Percentiles rank a stretch among this genome's conserved stretches.
Conservation (phyloP, 2,329 filamentous ascomycete genomes). For the Neonectria punicea region DNA sequence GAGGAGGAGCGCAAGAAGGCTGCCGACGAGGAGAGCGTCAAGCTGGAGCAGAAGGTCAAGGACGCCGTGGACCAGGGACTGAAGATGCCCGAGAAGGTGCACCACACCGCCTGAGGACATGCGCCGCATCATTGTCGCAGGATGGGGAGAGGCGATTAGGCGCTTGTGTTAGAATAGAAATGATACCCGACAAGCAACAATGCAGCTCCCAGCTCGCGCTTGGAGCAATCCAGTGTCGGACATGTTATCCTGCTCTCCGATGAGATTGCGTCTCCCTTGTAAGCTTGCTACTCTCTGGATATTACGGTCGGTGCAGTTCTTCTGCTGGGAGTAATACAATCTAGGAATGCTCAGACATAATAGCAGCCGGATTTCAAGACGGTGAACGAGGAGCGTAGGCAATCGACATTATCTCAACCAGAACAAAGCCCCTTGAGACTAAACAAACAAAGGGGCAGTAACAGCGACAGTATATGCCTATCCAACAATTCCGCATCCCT, state of each 20-base stretch:
- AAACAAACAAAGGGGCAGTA: not conserved
- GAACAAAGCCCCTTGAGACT: not conserved
- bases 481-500: not conserved
- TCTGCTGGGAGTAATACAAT: not conserved
- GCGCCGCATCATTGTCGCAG: not conserved
- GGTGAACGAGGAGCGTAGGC: not conserved
- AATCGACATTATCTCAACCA: not conserved
- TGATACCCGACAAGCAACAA: constrained; percentile 2
- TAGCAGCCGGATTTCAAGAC: not conserved
- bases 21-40: constrained; percentile 41
- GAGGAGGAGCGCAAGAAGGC: constrained; percentile 42
- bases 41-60: constrained; percentile 55
- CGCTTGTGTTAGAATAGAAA: constrained; percentile 1
- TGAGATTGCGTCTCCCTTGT: not conserved
- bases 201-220: not conserved
- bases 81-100: constrained; percentile 58
- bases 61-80: constrained; percentile 61
- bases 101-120: constrained; percentile 41
- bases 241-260: not conserved
- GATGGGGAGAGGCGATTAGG: not conserved
- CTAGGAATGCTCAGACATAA: not conserved
- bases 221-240: not conserved
- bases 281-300: not conserved
- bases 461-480: not conserved
- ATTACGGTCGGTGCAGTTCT: not conserved